Conservation (phyloP, 2,329 filamentous ascomycete genomes). For the Cladorrhinum sp. region DNA sequence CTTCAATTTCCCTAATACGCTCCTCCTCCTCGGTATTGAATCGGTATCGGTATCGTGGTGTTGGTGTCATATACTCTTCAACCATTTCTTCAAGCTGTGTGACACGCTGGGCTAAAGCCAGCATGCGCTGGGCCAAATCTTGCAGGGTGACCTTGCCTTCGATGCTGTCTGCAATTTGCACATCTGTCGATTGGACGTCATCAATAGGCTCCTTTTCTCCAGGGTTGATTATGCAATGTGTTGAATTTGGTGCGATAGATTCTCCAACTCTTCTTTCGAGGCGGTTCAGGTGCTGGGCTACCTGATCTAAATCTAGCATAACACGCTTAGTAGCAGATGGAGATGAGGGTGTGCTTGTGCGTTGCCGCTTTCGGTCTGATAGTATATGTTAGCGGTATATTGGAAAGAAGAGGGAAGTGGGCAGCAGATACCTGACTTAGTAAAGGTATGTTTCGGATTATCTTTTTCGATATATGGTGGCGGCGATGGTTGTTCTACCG, state of each 20-base stretch:
- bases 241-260: too few relatives aligned
- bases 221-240: too few relatives aligned
- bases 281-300: too few relatives aligned
- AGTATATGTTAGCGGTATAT: neutral
- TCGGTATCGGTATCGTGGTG: constrained; percentile 4
- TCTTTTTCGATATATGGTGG: constrained; percentile 1
- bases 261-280: too few relatives aligned
- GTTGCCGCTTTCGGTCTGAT: constrained; percentile 8
- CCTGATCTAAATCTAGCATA: neutral
- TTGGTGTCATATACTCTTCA: neutral
- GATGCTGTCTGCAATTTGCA: too few relatives aligned
- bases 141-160: too few relatives aligned
- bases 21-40: constrained; percentile 4
- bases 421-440: neutral
- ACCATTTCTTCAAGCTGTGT: constrained; percentile 7
- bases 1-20: constrained; percentile 3
- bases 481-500: neutral
- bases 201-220: too few relatives aligned
- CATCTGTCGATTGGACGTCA: too few relatives aligned
- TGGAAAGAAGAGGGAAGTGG: too few relatives aligned
- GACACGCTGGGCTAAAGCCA: too few relatives aligned
- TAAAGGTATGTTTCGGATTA: neutral
- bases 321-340: constrained; percentile 1
- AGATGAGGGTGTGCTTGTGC: constrained; percentile 5
- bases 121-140: too few relatives aligned